phyloP scores from a whole-genome alignment of 805 yeast species.

The Yamadazyma paraphyllophila region DNA sequence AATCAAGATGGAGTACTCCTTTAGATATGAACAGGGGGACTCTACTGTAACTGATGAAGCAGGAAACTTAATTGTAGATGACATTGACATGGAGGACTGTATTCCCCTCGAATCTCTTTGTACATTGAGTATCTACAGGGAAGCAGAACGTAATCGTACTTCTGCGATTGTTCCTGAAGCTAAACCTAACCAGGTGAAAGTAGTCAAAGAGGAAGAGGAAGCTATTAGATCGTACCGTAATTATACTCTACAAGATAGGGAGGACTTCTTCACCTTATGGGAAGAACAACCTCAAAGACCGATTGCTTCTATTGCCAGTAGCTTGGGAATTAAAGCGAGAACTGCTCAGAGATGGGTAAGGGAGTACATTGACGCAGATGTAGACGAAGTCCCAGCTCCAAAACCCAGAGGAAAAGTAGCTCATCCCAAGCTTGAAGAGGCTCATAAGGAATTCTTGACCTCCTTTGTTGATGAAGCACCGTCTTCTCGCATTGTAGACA shows the following conservation, averaged over 20 bases:
- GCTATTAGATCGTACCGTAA: too few relatives aligned
- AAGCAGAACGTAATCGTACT: too few relatives aligned
- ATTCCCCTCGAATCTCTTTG: too few relatives aligned
- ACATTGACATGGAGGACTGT: too few relatives aligned
- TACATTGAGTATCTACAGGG: too few relatives aligned
- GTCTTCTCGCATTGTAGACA: slow-evolving; percentile 10
- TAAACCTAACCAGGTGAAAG: too few relatives aligned
- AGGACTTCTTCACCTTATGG: not conserved
- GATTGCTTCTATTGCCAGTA: slow-evolving; percentile 7
- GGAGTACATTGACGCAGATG: slow-evolving; percentile 8
- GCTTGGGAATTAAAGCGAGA: slow-evolving; percentile 3
- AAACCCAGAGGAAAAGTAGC: slow-evolving; percentile 8
- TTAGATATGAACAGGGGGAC: too few relatives aligned
- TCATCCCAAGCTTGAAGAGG: slow-evolving; percentile 5
- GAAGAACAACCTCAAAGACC: not conserved
- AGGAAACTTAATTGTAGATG: too few relatives aligned
- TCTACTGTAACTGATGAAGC: too few relatives aligned
- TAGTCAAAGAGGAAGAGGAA: too few relatives aligned
- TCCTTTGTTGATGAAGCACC: slow-evolving; percentile 7
- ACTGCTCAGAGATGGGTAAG: slow-evolving; percentile 11
- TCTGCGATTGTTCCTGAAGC: too few relatives aligned
- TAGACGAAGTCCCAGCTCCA: slow-evolving; percentile 2
- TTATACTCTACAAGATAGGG: not conserved
- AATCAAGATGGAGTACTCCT: too few relatives aligned
- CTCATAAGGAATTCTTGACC: slow-evolving; percentile 11